These are phyloP conservation scores for Camillea tinctor DNA, from an alignment of 2,329 filamentous ascomycete species.

Conservation along the genomic window DNA sequence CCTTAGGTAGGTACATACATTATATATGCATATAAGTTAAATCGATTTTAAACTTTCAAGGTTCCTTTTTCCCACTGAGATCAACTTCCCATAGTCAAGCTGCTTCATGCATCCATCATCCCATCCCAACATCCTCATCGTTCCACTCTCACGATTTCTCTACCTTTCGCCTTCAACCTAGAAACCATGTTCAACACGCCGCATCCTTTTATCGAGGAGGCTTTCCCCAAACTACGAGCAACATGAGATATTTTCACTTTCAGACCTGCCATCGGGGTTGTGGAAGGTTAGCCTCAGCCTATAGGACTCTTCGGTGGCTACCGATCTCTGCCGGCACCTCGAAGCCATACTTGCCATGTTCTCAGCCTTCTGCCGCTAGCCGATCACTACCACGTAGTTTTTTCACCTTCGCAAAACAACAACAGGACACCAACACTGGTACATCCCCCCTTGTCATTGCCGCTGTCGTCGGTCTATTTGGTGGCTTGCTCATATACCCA, in stretches of 20 bases:
- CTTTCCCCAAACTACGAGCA: constrained; percentile 12
- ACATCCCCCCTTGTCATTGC: constrained; percentile 29
- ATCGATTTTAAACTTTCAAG: no score
- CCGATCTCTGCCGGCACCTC: constrained; percentile 11
- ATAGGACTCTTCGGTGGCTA: constrained; percentile 10
- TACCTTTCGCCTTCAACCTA: no score
- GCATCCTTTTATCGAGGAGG: constrained; percentile 8
- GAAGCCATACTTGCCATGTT: background rate
- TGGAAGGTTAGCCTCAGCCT: constrained; percentile 12
- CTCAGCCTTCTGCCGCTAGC: background rate
- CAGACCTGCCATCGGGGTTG: constrained; percentile 14
- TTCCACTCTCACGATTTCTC: no score
- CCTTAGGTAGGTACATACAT: no score
- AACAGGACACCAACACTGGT: constrained; percentile 22
- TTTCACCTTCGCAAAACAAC: constrained; percentile 23
- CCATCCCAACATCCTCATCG: no score
- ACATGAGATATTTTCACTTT: constrained; percentile 17
- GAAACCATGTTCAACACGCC: constrained; percentile 18
- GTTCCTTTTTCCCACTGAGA: background rate
- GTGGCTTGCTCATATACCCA: constrained; percentile 38
- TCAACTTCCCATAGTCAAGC: no score
- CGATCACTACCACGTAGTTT: constrained; percentile 25
- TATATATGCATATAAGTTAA: no score
- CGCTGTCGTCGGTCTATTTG: constrained; percentile 32
- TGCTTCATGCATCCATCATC: no score